Conservation (phyloP, 2,329 filamentous ascomycete species). For the Pseudovirgaria hyperparasitica region DNA sequence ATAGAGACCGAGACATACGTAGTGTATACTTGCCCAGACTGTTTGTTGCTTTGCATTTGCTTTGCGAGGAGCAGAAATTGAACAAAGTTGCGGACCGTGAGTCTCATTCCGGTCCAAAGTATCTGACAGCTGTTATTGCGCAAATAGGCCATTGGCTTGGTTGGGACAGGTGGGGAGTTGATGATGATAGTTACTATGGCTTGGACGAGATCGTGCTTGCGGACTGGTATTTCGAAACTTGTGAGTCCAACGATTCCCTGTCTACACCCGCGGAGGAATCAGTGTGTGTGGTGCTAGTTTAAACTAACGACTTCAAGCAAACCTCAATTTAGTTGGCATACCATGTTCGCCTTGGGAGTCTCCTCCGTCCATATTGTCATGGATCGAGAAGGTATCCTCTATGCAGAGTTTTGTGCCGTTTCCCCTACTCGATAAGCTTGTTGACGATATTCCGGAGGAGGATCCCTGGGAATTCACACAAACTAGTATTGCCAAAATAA, state of each 20-base stretch:
- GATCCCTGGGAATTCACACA: constrained; percentile 6
- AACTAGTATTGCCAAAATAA: constrained; percentile 18
- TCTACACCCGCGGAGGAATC: no score
- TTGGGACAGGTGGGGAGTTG: constrained; percentile 52
- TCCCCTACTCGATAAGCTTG: constrained; percentile 22
- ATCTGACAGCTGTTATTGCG: constrained; percentile 60
- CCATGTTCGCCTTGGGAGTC: constrained; percentile 23
- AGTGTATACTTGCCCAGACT: constrained; percentile 52
- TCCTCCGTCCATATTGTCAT: constrained; percentile 48
- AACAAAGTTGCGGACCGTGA: constrained; percentile 44
- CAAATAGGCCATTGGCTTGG: constrained; percentile 75
- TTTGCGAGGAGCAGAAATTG: constrained; percentile 84
- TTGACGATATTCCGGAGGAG: constrained; percentile 3
- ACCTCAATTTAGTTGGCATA: constrained; percentile 6
- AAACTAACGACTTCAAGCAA: no score
- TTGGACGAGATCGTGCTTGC: constrained; percentile 45
- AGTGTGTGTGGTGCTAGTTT: no score
- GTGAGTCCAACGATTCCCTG: no score
- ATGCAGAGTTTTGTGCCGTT: constrained; percentile 19
- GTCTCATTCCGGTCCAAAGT: constrained; percentile 30
- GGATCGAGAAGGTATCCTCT: constrained; percentile 23
- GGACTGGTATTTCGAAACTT: constrained; percentile 44
- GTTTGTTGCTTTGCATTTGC: constrained; percentile 63
- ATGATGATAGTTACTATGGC: constrained; percentile 41
- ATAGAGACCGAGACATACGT: constrained; percentile 20